Conservation (phyloP, 2,329 filamentous ascomycete genomes). For the Arthroderma sp. region DNA sequence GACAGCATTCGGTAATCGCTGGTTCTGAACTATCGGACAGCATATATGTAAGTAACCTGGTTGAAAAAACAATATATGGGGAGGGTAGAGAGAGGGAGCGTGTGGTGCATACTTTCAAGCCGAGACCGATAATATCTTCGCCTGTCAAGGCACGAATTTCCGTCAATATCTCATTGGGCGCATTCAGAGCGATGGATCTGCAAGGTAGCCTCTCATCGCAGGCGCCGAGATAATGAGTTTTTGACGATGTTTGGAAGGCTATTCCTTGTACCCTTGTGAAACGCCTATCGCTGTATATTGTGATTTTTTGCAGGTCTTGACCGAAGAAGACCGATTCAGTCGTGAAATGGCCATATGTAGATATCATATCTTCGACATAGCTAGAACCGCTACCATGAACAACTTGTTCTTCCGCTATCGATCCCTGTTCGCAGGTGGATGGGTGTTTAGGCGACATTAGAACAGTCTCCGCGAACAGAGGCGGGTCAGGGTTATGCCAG, state of each 20-base stretch:
- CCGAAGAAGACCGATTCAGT: conserved; percentile 3
- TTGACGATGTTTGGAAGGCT: not conserved
- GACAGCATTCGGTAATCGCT: conserved; percentile 1
- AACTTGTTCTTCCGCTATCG: not conserved
- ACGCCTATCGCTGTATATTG: not conserved
- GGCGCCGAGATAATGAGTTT: not conserved
- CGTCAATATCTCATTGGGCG: conserved; percentile 1
- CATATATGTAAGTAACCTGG: not conserved
- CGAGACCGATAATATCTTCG: not conserved
- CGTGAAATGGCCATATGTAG: not conserved
- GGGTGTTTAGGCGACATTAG: conserved; percentile 2
- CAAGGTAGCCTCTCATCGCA: not conserved
- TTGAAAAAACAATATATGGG: not conserved
- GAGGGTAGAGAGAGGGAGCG: not conserved
- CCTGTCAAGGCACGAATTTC: conserved; percentile 2
- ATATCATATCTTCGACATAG: not conserved
- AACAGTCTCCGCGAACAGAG: conserved; percentile 1
- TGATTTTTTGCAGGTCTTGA: conserved; percentile 1
- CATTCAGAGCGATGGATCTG: not conserved
- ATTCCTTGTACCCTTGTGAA: not conserved
- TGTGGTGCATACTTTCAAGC: not conserved
- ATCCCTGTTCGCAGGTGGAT: not conserved
- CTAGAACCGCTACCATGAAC: not conserved
- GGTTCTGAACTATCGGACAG: conserved; percentile 1
- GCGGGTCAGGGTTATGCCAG: not conserved